Conservation (phyloP, 768 basidiomycete species). For the Clavaria fumosa region DNA sequence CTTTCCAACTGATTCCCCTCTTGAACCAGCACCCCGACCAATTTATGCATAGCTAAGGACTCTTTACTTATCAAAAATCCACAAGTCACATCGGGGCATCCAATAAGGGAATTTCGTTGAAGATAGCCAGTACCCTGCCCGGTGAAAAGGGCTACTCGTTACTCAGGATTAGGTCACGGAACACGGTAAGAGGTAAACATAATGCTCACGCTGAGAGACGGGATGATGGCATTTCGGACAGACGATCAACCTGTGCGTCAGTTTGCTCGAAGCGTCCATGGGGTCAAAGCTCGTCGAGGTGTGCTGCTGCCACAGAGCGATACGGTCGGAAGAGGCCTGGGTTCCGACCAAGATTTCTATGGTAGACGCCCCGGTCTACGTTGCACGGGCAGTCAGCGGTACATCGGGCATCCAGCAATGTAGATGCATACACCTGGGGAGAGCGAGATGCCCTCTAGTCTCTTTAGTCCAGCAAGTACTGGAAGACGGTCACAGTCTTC, state of each 20-base stretch:
- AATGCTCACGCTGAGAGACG: no score
- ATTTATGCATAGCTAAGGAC: slow-evolving; percentile 26
- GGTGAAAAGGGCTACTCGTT: slow-evolving; percentile 26
- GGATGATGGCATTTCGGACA: slow-evolving; percentile 18
- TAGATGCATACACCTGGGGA: slow-evolving; percentile 1
- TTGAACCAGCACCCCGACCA: slow-evolving; percentile 24
- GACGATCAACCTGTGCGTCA: slow-evolving; percentile 10
- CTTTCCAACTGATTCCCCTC: slow-evolving; percentile 11
- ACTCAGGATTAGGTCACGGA: background rate
- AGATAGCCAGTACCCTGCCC: slow-evolving; percentile 31
- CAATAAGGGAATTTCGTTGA: slow-evolving; percentile 24
- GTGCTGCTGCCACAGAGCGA: slow-evolving; percentile 10
- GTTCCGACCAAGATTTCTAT: no score
- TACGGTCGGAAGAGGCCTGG: slow-evolving; percentile 7
- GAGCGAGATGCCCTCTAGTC: background rate
- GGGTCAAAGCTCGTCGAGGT: slow-evolving; percentile 13
- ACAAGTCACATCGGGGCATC: slow-evolving; percentile 23
- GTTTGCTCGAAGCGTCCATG: slow-evolving; percentile 7
- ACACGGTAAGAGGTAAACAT: no score
- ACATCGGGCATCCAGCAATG: slow-evolving; percentile 1
- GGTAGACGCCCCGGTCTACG: background rate
- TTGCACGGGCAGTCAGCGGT: slow-evolving; percentile 4
- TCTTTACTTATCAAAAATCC: slow-evolving; percentile 25
- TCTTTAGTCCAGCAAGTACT: background rate
- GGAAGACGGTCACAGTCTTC: slow-evolving; percentile 4